These are phyloP conservation scores for Coemansia sp. DNA, from an alignment of 192 early-diverging fungal species.

Conservation along the genomic window DNA sequence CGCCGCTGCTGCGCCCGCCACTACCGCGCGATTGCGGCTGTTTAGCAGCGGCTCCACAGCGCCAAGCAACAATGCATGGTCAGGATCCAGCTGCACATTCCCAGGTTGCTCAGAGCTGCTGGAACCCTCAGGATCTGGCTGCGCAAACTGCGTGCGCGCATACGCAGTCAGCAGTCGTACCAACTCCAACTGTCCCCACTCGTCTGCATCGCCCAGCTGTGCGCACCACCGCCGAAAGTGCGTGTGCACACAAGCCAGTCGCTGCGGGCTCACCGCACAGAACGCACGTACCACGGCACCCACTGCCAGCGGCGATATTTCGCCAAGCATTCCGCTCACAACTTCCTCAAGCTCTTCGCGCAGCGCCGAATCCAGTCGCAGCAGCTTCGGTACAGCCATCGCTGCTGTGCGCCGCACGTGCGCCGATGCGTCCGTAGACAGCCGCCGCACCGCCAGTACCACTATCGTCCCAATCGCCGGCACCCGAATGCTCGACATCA, in stretches of 20 bases:
- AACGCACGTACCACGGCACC: conserved; percentile 86
- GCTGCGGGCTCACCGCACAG: conserved; percentile 80
- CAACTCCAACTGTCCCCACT: conserved; percentile 94
- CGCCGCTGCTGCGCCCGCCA: conserved; percentile 66
- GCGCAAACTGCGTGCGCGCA: conserved; percentile 60
- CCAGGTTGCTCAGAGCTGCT: background rate
- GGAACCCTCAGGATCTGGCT: background rate
- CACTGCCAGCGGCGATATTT: conserved; percentile 83
- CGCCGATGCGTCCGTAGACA: conserved; percentile 79
- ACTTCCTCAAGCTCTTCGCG: conserved; percentile 76
- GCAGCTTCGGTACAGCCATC: conserved; percentile 79
- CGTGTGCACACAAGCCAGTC: conserved; percentile 82
- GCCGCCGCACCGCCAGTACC: conserved; percentile 86
- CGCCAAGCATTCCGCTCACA: conserved; percentile 74
- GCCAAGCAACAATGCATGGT: conserved; percentile 73
- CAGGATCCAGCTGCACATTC: conserved; percentile 63
- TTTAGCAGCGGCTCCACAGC: conserved; percentile 73
- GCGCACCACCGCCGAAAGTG: conserved; percentile 87
- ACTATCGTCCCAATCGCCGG: conserved; percentile 91
- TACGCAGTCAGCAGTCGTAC: conserved; percentile 78
- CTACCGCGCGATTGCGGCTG: conserved; percentile 83
- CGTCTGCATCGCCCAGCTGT: conserved; percentile 85
- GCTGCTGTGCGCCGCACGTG: conserved; percentile 94
- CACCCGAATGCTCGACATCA: conserved; percentile 93
- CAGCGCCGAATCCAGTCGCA: conserved; percentile 75